Base-by-base conservation (phyloP, 352 stramenopile species). In the Phytopythium sindhum region DNA sequence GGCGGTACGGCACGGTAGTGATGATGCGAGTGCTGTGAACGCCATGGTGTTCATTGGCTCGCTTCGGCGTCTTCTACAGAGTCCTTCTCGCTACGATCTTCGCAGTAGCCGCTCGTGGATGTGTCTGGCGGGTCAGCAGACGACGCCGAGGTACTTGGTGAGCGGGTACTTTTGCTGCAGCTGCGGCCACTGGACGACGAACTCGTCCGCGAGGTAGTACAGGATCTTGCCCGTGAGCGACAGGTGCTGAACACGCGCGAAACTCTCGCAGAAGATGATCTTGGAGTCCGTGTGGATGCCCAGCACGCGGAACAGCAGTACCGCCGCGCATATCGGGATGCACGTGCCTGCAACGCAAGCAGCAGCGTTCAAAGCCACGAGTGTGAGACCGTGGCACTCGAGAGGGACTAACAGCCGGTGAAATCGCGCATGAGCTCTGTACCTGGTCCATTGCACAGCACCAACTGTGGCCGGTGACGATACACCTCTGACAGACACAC, bases 221-320 rank as follows among this genome's bases (percentile, higher is more conserved):
- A 98, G 77, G 29, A 98, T 60, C 64, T 96, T 97, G 29, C 96
- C 96, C 3, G 94, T 97, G 52, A 98, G 80, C 44, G 91, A 98
- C 10, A 98, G 78, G 61, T 84, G 95, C 65, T 90, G 74, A 6
- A 98, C 96, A 42, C 96, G 89, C 61, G 91, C 96, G 70, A 98
- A 97, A 54, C 88, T 97, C 76, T 98, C 96, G 55, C 95, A 95
- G 74, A 98, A 98, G 11, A 98, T 65, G 65, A 98, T 90, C 66
- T 90, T 87, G 29, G 81, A 82, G 66, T 86, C 61, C 8, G 62
- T 63, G 24, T 84, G 67, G 12, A 97, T 44, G 4, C 89, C 84
- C 19, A 97, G 60, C 19, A 98, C 82, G 51, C 92, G 81, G 42
- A 88, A 79, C 21, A 98, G 66, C 66, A 98, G 78, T 52, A 94